Conservation (phyloP, 768 basidiomycete species). For the Russula vinacea region DNA sequence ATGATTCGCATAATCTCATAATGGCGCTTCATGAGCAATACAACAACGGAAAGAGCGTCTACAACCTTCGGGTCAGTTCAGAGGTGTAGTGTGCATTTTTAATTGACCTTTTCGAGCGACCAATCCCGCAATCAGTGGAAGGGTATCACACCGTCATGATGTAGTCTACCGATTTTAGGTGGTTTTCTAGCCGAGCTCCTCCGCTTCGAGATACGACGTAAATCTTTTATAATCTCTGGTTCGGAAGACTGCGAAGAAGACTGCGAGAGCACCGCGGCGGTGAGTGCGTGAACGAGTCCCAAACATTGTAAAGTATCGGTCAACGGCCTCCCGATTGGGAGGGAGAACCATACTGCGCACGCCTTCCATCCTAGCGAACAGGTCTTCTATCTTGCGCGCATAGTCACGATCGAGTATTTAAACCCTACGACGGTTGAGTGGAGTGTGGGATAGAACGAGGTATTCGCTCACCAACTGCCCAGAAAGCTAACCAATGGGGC, state of each 20-base stretch:
- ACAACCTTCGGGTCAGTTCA: background rate
- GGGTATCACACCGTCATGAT: constrained; percentile 34
- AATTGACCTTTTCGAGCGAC: constrained; percentile 34
- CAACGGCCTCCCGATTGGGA: constrained; percentile 16
- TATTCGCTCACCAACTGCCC: constrained; percentile 31
- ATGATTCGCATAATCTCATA: constrained; percentile 27
- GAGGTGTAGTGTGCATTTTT: too few relatives aligned
- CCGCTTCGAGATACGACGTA: constrained; percentile 29
- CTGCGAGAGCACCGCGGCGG: background rate
- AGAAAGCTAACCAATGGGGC: constrained; percentile 37
- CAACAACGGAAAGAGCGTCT: constrained; percentile 25
- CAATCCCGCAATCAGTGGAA: constrained; percentile 33
- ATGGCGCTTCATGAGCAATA: constrained; percentile 28
- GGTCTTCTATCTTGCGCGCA: constrained; percentile 15
- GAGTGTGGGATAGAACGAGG: background rate
- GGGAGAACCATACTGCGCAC: constrained; percentile 11
- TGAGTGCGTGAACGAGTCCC: constrained; percentile 18
- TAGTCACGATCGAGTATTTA: constrained; percentile 22
- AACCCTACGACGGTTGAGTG: constrained; percentile 5
- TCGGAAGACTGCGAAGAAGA: background rate
- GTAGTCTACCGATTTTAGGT: constrained; percentile 32
- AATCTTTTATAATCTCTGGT: constrained; percentile 21
- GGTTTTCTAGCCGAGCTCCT: constrained; percentile 33
- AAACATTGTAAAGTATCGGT: constrained; percentile 9
- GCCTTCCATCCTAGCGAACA: constrained; percentile 26